Conservation (phyloP, 306 rosid genomes). For the Citrullus colocynthis region DNA sequence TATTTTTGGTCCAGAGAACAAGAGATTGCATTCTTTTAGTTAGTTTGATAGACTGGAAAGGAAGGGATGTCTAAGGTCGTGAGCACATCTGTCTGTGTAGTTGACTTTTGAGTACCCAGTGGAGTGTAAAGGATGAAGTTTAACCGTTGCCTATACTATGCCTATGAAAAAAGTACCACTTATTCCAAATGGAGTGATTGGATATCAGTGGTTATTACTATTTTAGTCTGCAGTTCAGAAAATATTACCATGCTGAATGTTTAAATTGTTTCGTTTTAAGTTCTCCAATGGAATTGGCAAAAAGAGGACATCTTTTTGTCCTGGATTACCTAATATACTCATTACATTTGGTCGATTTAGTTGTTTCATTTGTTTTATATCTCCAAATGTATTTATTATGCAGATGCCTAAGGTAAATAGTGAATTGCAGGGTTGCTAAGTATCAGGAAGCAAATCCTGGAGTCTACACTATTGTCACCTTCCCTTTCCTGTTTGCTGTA, state of each 20-base stretch:
- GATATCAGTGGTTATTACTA: not conserved
- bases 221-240: not conserved
- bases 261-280: not conserved
- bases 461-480: slow-evolving; percentile 54
- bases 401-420: not conserved
- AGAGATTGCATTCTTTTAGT: not conserved
- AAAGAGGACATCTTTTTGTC: not conserved
- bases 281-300: not conserved
- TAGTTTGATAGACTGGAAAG: not conserved
- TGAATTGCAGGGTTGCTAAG: slow-evolving; percentile 49
- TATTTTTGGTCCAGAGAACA: not conserved
- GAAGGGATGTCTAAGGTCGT: not conserved
- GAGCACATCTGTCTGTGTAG: not conserved
- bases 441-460: slow-evolving; percentile 77
- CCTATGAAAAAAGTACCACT: not conserved
- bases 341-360: not conserved
- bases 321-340: not conserved
- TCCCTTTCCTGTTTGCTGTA: slow-evolving; percentile 83
- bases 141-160: not conserved
- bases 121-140: not conserved
- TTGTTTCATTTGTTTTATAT: not conserved
- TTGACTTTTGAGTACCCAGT: not conserved
- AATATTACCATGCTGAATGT: not conserved
- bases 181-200: not conserved
- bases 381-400: not conserved